Evolutionary conservation across 2,329 filamentous ascomycete species (phyloP), one percentile per base, ranked within the genome.

Genomic region (Dissoconium aciculare): DNA sequence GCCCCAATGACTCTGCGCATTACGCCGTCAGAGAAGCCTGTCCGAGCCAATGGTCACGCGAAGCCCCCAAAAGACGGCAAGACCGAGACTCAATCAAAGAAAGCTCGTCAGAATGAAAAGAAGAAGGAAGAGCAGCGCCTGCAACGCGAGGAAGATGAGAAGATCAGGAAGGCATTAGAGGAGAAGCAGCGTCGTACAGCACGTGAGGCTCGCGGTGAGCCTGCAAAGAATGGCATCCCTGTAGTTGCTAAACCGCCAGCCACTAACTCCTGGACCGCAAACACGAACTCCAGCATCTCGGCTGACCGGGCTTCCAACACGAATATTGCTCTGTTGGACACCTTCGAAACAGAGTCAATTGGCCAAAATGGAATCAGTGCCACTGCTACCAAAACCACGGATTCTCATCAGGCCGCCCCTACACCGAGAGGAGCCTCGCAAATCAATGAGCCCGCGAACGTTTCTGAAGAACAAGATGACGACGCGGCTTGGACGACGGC

Each of bases 81-180:
- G 19, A n/a, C 8, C 8, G 32, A 30, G 9, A 69, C 68, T 11
- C 80, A 93, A 64, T 79, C 78, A 12, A 94, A 94, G 77, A 94
- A 94, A 66, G 82, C 92, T 63, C 76, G 84, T 37, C 85, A 94
- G 63, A 89, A 93, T 62, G 72, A 77, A 44, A 74, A 78, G 63
- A 94, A 93, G 72, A 74, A 71, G 21, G 84, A 93, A 58, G 77
- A 74, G 35, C 74, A 74, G 48, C 89, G 82, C 65, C 63, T 66
- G 16, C 66, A 71, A 34, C 74, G 79, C 16, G 77, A 85, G 51
- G 78, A 80, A 45, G 72, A 78, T 1, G 85, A 94, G 60, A 71
- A 74, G 50, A 67, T 80, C 49, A 77, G 85, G 50, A 80, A 82
- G 60, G 62, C 63, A 21, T 65, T 80, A 37, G 64, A 81, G 47